These are phyloP conservation scores for Hysterium pulicare DNA, from an alignment of 2,329 filamentous ascomycete species.

Conservation along the genomic window DNA sequence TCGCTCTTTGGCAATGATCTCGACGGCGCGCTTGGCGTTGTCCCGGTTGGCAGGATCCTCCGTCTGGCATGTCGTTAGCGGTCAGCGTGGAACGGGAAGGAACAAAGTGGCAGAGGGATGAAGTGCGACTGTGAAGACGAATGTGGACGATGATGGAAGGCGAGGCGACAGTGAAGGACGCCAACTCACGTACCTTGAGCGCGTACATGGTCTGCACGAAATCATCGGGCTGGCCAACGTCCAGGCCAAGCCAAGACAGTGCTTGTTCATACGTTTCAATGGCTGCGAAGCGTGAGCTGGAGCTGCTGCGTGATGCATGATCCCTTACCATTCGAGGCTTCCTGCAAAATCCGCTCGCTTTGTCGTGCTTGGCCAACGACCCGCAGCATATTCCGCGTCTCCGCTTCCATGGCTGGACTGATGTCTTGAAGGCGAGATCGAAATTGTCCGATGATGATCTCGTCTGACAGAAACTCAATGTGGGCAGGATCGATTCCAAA, in stretches of 20 bases:
- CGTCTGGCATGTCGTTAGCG: constrained; percentile 34
- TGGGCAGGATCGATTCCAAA: constrained; percentile 52
- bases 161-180: constrained; percentile 6
- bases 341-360: constrained; percentile 57
- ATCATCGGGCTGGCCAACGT: constrained; percentile 49
- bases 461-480: constrained; percentile 50
- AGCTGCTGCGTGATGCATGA: neutral
- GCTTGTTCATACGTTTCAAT: constrained; percentile 64
- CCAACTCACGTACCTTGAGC: constrained; percentile 47
- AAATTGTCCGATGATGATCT: constrained; percentile 61
- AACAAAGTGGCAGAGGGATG: constrained; percentile 1
- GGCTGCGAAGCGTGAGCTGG: no score
- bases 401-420: constrained; percentile 53
- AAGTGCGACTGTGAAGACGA: neutral
- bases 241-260: constrained; percentile 57
- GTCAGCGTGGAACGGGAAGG: no score
- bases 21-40: constrained; percentile 54
- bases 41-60: constrained; percentile 47
- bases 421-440: constrained; percentile 55
- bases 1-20: constrained; percentile 57
- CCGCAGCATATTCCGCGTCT: constrained; percentile 55
- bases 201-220: constrained; percentile 56
- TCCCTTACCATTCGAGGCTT: constrained; percentile 55
- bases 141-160: neutral
- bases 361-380: constrained; percentile 58